These are phyloP conservation scores for Calonectria multiphialidica DNA, from an alignment of 2,329 filamentous ascomycete species.

Conservation along the genomic window DNA sequence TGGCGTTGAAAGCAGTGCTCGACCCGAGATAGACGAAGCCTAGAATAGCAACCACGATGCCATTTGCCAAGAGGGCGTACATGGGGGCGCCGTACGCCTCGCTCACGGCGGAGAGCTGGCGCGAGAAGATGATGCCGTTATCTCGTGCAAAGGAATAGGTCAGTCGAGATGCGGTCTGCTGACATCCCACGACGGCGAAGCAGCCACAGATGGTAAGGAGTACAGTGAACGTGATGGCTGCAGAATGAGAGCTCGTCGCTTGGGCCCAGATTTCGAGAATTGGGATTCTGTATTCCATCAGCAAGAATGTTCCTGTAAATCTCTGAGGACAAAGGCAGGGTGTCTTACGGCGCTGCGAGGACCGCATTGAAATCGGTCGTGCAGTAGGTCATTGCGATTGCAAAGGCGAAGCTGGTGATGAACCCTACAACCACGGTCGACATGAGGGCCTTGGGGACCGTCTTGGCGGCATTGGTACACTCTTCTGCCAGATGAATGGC, in stretches of 20 bases:
- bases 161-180: conserved; percentile 33
- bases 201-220: conserved; percentile 28
- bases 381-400: conserved; percentile 44
- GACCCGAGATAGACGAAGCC: conserved; percentile 27
- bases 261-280: conserved; percentile 24
- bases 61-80: conserved; percentile 16
- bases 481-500: conserved; percentile 54
- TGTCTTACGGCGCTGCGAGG: conserved; percentile 17
- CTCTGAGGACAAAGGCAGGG: too few species aligned
- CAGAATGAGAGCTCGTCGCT: conserved; percentile 13
- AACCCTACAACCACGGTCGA: conserved; percentile 49
- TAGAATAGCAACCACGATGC: conserved; percentile 17
- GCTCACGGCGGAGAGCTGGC: conserved; percentile 10
- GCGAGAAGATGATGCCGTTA: conserved; percentile 22
- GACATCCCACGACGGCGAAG: conserved; percentile 26
- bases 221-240: conserved; percentile 14
- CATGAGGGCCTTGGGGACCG: conserved; percentile 49
- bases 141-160: conserved; percentile 35
- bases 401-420: conserved; percentile 46
- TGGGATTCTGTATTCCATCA: conserved; percentile 1
- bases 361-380: conserved; percentile 36
- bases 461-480: conserved; percentile 43
- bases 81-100: conserved; percentile 14
- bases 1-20: conserved; percentile 28
- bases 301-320: neutral